Base-by-base conservation (phyloP, 768 basidiomycete species). In the Mycena belliarum region DNA sequence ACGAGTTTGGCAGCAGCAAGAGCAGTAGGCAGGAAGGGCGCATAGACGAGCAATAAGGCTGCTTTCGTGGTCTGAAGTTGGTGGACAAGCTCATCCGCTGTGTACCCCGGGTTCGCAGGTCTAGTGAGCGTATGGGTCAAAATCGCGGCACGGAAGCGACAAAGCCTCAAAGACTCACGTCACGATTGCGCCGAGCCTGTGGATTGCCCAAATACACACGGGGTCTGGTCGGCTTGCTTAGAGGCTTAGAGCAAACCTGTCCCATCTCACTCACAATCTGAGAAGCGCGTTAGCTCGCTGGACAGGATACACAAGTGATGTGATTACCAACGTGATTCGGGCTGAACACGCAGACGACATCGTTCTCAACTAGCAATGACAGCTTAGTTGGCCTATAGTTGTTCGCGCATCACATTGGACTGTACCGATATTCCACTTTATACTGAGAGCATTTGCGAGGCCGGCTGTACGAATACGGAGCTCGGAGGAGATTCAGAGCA, bases 61-160 rank as follows among this genome's bases (percentile, higher is more conserved):
- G 84, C 74, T 47, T 76, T 79, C 14, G 79, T 77, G 4, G 75
- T 69, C 24, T 72, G 66, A 37, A 88, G 73, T 66, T 88, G 87
- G 65, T 88, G 75, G 4, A 70, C 71, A 3, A 89, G 76, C 63
- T 89, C 87, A 12, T 82, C 81, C 3, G 73, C 65, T 16, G 80
- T 82, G 66, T 81, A 88, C 6, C 72, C 70, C 3, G 87, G 87
- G 62, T 89, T 89, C 12, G 85, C 82, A 18, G 83, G 83, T 14
- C 85, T 86, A 62, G 32, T 61, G 32, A 45, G 5, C 29, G 47
- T 50, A 48, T 52, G 42, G 42, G 48, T 51, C 35, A 56, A 50
- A 32, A 52, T 21, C 35, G 48, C 53, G 59, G 43, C 28, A 29
- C 35, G 51, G 44, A 11, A 47, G 29, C 18, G 57, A 47, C 52